phyloP scores from a whole-genome alignment of 2,329 filamentous ascomycete species.

The Purpureocillium takamizusanense region DNA sequence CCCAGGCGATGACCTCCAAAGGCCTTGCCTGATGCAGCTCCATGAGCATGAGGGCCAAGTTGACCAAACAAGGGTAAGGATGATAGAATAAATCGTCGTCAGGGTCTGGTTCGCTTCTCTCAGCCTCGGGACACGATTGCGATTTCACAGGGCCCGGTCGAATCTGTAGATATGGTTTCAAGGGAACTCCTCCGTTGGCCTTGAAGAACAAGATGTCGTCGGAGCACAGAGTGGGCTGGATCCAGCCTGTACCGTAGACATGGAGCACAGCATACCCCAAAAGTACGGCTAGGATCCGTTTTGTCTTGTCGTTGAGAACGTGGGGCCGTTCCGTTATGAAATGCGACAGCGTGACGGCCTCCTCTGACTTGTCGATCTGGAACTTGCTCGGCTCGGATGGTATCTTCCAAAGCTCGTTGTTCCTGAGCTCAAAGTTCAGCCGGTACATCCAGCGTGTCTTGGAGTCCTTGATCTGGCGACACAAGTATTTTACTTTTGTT shows the following conservation, averaged over 20 bases:
- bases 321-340: background rate
- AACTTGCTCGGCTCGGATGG: slow-evolving; percentile 4
- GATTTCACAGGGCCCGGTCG: background rate
- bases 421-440: no score
- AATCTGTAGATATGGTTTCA: slow-evolving; percentile 7
- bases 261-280: slow-evolving; percentile 5
- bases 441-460: no score
- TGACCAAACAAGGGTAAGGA: no score
- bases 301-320: slow-evolving; percentile 6
- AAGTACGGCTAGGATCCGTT: slow-evolving; percentile 6
- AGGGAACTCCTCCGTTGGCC: slow-evolving; percentile 1
- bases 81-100: no score
- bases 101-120: no score
- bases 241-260: slow-evolving; percentile 7
- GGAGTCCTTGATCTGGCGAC: no score
- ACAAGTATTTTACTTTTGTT: no score
- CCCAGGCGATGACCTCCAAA: no score
- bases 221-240: slow-evolving; percentile 4
- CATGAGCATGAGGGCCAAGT: no score
- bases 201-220: slow-evolving; percentile 6
- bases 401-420: slow-evolving; percentile 4
- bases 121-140: no score
- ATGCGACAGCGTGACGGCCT: slow-evolving; percentile 2
- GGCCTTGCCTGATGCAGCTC: no score
- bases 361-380: slow-evolving; percentile 1